phyloP scores from a whole-genome alignment of 2,329 filamentous ascomycete genomes.

The Chaetomium sp. region DNA sequence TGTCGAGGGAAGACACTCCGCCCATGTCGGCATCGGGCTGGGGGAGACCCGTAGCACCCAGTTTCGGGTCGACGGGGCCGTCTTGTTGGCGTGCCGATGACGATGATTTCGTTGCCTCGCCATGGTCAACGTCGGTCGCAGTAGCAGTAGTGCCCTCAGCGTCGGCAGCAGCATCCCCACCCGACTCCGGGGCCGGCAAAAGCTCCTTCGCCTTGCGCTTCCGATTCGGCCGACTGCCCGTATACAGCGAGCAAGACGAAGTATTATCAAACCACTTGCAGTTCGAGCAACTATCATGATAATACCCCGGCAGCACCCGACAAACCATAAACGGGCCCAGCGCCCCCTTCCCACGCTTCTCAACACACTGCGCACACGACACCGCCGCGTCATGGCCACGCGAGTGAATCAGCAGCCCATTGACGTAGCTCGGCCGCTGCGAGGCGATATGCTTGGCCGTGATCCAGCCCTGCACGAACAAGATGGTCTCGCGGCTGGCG shows the following conservation, averaged over 20 bases:
- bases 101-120: neutral
- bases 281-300: slow-evolving; percentile 26
- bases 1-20: neutral
- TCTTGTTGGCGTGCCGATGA: neutral
- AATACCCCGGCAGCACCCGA: slow-evolving; percentile 20
- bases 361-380: slow-evolving; percentile 21
- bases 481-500: slow-evolving; percentile 23
- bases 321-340: slow-evolving; percentile 25
- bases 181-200: neutral
- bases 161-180: no score
- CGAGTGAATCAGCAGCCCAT: slow-evolving; percentile 26
- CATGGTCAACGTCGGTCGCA: neutral
- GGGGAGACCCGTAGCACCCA: neutral
- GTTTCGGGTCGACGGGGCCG: no score
- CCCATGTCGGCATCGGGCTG: slow-evolving; percentile 8
- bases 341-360: slow-evolving; percentile 22
- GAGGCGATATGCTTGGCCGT: slow-evolving; percentile 26
- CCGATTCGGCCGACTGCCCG: slow-evolving; percentile 24
- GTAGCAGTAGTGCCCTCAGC: neutral
- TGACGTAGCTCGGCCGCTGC: slow-evolving; percentile 26
- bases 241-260: slow-evolving; percentile 24
- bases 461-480: slow-evolving; percentile 27
- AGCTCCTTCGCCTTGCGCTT: slow-evolving; percentile 25
- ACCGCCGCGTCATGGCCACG: slow-evolving; percentile 21
- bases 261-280: slow-evolving; percentile 29